Percentiles rank a stretch among this genome's conserved stretches.
These are phyloP conservation scores for Gossypium thurberi DNA, from an alignment of 345 rosid species.

Conservation along the genomic window DNA sequence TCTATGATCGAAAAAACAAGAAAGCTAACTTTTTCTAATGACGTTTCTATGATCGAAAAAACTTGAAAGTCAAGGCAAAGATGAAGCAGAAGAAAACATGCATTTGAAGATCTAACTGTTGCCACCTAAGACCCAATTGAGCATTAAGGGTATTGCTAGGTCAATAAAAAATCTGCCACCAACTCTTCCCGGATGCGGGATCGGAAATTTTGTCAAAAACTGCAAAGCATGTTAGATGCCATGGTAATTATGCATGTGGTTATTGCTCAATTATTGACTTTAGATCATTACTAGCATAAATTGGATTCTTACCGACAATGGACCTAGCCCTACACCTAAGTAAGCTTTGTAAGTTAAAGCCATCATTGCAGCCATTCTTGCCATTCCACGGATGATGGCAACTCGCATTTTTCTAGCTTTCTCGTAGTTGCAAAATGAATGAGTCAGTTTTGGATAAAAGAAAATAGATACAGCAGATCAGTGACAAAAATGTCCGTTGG, in stretches of 20 bases:
- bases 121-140: conserved; percentile 88
- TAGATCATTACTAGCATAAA: background rate
- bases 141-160: conserved; percentile 78
- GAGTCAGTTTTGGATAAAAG: conserved; percentile 2
- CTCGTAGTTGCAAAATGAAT: conserved; percentile 49
- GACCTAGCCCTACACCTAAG: conserved; percentile 95
- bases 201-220: conserved; percentile 80
- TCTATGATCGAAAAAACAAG: background rate
- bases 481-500: background rate
- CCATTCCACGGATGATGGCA: conserved; percentile 78
- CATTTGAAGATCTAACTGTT: conserved; percentile 49
- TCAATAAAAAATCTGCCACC: conserved; percentile 77
- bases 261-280: background rate
- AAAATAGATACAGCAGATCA: background rate
- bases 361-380: conserved; percentile 95
- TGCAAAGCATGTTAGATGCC: conserved; percentile 24
- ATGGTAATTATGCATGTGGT: conserved; percentile 4
- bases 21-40: background rate
- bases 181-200: conserved; percentile 86
- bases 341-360: conserved; percentile 94
- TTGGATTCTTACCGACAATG: conserved; percentile 53
- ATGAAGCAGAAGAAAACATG: background rate
- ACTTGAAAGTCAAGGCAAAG: background rate
- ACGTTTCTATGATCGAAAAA: background rate
- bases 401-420: conserved; percentile 67